Conservation (phyloP, 225 moss, liverwort and hornwort species). For the Neckera pumila region DNA sequence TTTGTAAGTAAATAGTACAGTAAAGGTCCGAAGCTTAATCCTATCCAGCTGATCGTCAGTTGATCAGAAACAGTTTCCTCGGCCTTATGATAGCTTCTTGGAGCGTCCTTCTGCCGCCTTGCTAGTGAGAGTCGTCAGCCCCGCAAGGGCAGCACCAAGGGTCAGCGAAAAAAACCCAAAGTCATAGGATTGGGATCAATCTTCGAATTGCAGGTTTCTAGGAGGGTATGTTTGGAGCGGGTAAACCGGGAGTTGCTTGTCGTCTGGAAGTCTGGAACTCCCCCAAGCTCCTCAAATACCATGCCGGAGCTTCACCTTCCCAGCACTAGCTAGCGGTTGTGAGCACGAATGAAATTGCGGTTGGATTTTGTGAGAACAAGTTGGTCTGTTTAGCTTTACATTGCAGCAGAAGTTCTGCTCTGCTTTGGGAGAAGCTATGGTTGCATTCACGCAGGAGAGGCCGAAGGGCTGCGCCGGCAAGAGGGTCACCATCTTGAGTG, state of each 20-base stretch:
- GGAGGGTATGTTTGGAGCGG: conserved; percentile 8
- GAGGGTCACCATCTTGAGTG: not conserved
- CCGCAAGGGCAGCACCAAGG: not conserved
- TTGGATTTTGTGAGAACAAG: not conserved
- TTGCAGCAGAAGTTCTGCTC: not conserved
- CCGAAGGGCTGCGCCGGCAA: not conserved
- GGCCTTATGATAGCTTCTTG: not conserved
- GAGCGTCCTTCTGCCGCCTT: not conserved
- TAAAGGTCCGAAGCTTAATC: not conserved
- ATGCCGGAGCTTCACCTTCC: not conserved
- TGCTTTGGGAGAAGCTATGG: not conserved
- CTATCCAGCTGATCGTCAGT: not conserved
- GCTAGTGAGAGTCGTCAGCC: too few species aligned
- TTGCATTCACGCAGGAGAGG: not conserved
- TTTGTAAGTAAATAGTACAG: not conserved
- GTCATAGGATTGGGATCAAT: not conserved
- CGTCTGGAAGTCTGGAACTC: not conserved
- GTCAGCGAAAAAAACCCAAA: not conserved
- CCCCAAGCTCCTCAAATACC: not conserved
- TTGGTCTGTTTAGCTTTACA: not conserved
- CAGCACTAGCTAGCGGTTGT: not conserved
- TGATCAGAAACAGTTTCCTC: not conserved
- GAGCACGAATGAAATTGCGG: not conserved
- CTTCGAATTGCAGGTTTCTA: not conserved
- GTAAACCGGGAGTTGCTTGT: not conserved